Conservation (phyloP, 345 rosid species). For the Syzygium aromaticum region DNA sequence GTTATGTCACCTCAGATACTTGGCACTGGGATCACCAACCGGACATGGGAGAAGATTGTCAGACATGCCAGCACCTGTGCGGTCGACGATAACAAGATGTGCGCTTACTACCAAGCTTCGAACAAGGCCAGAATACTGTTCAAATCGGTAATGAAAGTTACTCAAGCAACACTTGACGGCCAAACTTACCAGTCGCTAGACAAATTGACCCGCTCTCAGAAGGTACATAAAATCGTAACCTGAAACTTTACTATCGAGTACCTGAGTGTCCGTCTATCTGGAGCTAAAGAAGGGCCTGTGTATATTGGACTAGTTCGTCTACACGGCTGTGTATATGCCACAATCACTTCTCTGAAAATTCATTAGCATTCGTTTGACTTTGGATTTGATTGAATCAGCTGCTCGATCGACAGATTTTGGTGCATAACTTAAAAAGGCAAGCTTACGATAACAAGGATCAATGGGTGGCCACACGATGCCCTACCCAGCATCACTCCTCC, state of each 20-base stretch:
- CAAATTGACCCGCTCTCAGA: slow-evolving; percentile 16
- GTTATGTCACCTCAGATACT: slow-evolving; percentile 29
- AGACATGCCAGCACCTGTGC: slow-evolving; percentile 54
- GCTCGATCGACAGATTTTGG: slow-evolving; percentile 19
- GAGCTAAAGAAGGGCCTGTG: neutral
- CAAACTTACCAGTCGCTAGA: slow-evolving; percentile 12
- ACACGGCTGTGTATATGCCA: neutral
- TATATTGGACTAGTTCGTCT: neutral
- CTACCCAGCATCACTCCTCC: slow-evolving; percentile 11
- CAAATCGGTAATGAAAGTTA: slow-evolving; percentile 37
- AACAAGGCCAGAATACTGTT: slow-evolving; percentile 26
- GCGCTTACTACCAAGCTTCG: slow-evolving; percentile 17
- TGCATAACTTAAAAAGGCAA: slow-evolving; percentile 31
- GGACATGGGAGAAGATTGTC: slow-evolving; percentile 41
- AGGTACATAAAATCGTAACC: slow-evolving; percentile 15
- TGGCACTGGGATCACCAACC: slow-evolving; percentile 27
- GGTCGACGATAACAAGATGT: slow-evolving; percentile 34
- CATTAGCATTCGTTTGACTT: neutral
- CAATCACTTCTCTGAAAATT: neutral
- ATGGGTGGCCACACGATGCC: slow-evolving; percentile 9
- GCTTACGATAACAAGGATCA: slow-evolving; percentile 32
- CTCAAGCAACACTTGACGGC: slow-evolving; percentile 32
- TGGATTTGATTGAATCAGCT: neutral
- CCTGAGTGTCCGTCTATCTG: neutral
- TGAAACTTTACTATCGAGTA: neutral